phyloP scores from a whole-genome alignment of 176 grass and related monocot genomes.

The Oryza punctata region DNA sequence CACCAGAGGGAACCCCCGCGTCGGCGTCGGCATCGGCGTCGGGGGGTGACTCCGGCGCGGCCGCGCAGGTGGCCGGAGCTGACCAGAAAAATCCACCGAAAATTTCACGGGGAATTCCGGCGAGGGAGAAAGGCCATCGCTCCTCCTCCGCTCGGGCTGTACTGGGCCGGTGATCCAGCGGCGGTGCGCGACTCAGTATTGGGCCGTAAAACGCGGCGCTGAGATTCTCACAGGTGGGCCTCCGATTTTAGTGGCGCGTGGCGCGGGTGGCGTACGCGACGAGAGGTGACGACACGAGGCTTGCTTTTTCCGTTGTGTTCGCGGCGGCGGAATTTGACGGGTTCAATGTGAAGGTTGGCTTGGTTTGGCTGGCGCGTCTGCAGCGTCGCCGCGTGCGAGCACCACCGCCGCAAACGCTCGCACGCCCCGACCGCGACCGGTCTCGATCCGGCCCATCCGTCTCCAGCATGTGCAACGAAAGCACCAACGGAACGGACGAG shows the following conservation, averaged over 20 bases:
- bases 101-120: background rate
- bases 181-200: background rate
- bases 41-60: background rate
- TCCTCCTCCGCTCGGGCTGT: background rate
- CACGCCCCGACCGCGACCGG: background rate
- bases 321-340: too few relatives aligned
- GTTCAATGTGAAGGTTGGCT: too few relatives aligned
- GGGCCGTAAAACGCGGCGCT: background rate
- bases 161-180: background rate
- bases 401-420: background rate
- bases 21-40: too few relatives aligned
- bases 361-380: too few relatives aligned
- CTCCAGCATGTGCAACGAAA: background rate
- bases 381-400: background rate
- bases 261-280: too few relatives aligned
- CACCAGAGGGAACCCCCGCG: background rate
- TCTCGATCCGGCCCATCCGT: background rate
- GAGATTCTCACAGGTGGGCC: background rate
- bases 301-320: too few relatives aligned
- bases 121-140: too few relatives aligned
- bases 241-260: background rate
- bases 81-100: background rate
- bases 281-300: too few relatives aligned
- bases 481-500: background rate
- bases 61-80: background rate